Base-by-base conservation (phyloP, 164 flowering plant species). In the Echeveria elegans region DNA sequence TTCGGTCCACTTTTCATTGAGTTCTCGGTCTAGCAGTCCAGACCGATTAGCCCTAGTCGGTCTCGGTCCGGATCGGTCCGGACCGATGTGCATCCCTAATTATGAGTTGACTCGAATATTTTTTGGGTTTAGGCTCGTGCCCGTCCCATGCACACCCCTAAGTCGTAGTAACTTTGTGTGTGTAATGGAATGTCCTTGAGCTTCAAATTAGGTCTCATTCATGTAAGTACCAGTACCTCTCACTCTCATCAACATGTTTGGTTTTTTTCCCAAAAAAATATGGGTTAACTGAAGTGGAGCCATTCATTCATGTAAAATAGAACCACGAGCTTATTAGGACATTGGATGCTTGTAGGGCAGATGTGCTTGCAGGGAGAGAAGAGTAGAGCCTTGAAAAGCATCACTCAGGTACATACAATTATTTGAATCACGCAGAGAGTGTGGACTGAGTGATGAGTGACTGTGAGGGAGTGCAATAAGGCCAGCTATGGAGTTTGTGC, bases 331-430 rank as follows among this genome's bases (percentile, higher is more conserved):
- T 56, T 56, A n/a, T n/a, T n/a, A n/a, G n/a, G n/a, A n/a, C n/a
- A n/a, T n/a, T n/a, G n/a, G n/a, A 50, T 50, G 58, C 59, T 53
- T 56, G 34, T 28, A 56, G 61, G 61, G 28, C 60, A 53, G 26
- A 56, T 56, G 61, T 56, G 32, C 61, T 56, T 56, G 61, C 61
- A 56, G 61, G 32, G 61, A n/a, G n/a, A n/a, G n/a, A n/a, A n/a
- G n/a, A 56, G 61, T 56, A 56, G 32, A 56, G 32, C 61, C 32
- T 50, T 56, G 59, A 53, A 53, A 53, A 53, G 30, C 59, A 21
- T 53, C 29, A 23, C 29, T 8, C 61, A 28, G n/a, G n/a, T 14
- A 34, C 5, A 32, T 56, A 56, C 61, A 56, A 56, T 56, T 56
- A 56, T 56, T 56, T 56, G 32, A 26, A 56, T 56, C 61, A 56